phyloP scores from a whole-genome alignment of 1,139 yeast genomes.

The Geotrichum fermentans region DNA sequence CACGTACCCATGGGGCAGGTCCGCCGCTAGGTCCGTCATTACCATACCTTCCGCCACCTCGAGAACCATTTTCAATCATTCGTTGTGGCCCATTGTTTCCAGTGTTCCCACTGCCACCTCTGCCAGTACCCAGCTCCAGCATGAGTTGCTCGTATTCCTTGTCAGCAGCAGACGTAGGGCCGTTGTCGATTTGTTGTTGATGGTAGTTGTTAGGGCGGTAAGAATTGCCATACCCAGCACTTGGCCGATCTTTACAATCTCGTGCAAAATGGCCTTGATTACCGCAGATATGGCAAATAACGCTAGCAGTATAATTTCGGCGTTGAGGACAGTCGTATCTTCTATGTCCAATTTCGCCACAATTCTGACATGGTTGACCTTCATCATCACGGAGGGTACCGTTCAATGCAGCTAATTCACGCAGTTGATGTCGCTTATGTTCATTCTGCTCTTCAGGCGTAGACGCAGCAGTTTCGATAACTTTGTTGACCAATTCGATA shows the following conservation, averaged over 20 bases:
- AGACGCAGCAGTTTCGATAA: slow-evolving; percentile 72
- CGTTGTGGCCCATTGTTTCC: slow-evolving; percentile 8
- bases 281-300: slow-evolving; percentile 77
- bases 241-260: slow-evolving; percentile 58
- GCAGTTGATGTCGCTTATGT: slow-evolving; percentile 79
- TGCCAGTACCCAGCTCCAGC: slow-evolving; percentile 45
- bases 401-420: slow-evolving; percentile 87
- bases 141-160: slow-evolving; percentile 50
- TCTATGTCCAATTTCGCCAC: slow-evolving; percentile 61
- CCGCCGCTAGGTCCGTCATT: slow-evolving; percentile 17
- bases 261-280: slow-evolving; percentile 80
- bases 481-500: slow-evolving; percentile 64
- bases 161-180: slow-evolving; percentile 36
- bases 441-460: slow-evolving; percentile 94
- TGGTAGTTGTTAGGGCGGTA: slow-evolving; percentile 23
- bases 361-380: slow-evolving; percentile 55
- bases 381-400: slow-evolving; percentile 89
- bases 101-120: slow-evolving; percentile 14
- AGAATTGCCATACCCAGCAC: slow-evolving; percentile 24
- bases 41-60: not conserved
- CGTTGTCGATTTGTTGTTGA: slow-evolving; percentile 13
- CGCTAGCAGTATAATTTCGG: slow-evolving; percentile 49
- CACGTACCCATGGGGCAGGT: slow-evolving; percentile 22
- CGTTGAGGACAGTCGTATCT: slow-evolving; percentile 57
- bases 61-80: slow-evolving; percentile 18